A percentile compares a stretch with the other conserved stretches of the same genome.
Evolutionary conservation across 2,329 filamentous ascomycete species (phyloP).

Genomic region (Sporothrix sp.): DNA sequence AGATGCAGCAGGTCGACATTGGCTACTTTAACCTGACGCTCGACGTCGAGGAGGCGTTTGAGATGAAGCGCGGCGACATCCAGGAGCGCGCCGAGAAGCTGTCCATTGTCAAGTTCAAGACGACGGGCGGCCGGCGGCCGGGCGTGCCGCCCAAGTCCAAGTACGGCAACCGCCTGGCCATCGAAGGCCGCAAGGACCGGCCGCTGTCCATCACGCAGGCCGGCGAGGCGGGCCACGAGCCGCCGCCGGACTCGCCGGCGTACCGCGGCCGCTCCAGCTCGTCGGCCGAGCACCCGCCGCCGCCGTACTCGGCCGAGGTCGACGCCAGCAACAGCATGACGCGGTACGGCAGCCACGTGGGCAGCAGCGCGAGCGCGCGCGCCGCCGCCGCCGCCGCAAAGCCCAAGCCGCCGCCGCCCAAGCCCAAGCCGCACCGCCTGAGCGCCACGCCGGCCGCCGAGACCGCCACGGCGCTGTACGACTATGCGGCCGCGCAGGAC

Average conservation of each 20-base stretch:
- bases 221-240: conserved; percentile 21
- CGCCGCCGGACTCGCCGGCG: conserved; percentile 7
- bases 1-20: conserved; percentile 95
- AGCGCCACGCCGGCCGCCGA: conserved; percentile 57
- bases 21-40: conserved; percentile 91
- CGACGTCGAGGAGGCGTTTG: conserved; percentile 85
- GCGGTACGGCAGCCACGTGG: conserved; percentile 19
- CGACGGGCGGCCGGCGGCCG: conserved; percentile 59
- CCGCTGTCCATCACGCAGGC: conserved; percentile 44
- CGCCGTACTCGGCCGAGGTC: conserved; percentile 54
- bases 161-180: conserved; percentile 34
- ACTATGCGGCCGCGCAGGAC: conserved; percentile 91
- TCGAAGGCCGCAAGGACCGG: conserved; percentile 37
- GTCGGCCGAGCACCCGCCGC: conserved; percentile 51
- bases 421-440: conserved; percentile 70
- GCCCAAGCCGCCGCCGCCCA: conserved; percentile 62
- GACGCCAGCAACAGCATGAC: conserved; percentile 24
- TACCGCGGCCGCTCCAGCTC: conserved; percentile 24
- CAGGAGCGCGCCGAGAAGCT: conserved; percentile 77
- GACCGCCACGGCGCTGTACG: conserved; percentile 83
- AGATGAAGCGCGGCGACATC: conserved; percentile 78
- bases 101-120: conserved; percentile 83
- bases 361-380: conserved; percentile 19
- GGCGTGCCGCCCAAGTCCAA: conserved; percentile 41
- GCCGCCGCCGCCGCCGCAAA: conserved; percentile 43